Percentiles rank a stretch among this genome's conserved stretches.
Evolutionary conservation across 129 eudicot genomes (phyloP).

Genomic region (Tagetes erecta): DNA sequence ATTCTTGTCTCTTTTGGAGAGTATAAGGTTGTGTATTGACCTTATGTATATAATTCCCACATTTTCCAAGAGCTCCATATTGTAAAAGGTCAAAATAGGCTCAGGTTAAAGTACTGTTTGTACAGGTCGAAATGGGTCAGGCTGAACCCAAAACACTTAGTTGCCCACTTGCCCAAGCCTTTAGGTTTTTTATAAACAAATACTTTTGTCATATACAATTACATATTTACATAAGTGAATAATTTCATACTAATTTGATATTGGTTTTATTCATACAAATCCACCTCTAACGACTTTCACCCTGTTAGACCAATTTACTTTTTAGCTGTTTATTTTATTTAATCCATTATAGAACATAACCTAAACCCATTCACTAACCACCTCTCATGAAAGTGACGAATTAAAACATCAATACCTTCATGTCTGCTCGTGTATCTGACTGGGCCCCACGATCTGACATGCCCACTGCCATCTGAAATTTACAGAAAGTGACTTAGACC

Average conservation of each 20-base stretch:
- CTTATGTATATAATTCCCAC: background rate
- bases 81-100: background rate
- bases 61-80: conserved; percentile 5
- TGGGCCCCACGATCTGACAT: conserved; percentile 79
- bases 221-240: background rate
- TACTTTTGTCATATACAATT: background rate
- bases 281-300: background rate
- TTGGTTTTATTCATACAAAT: background rate
- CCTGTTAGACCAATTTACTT: background rate
- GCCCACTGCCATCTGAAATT: conserved; percentile 92
- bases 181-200: background rate
- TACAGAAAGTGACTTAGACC: conserved; percentile 18
- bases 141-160: background rate
- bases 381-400: conserved; percentile 10
- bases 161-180: background rate
- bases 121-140: background rate
- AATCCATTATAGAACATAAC: background rate
- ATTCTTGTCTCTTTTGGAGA: background rate
- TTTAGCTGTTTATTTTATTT: background rate
- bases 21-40: background rate
- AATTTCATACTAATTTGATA: background rate
- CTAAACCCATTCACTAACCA: background rate
- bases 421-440: conserved; percentile 72
- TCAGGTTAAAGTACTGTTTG: background rate
- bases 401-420: conserved; percentile 56